phyloP scores from a whole-genome alignment of 805 yeast species.

The Pichia nanzhaoensis region DNA sequence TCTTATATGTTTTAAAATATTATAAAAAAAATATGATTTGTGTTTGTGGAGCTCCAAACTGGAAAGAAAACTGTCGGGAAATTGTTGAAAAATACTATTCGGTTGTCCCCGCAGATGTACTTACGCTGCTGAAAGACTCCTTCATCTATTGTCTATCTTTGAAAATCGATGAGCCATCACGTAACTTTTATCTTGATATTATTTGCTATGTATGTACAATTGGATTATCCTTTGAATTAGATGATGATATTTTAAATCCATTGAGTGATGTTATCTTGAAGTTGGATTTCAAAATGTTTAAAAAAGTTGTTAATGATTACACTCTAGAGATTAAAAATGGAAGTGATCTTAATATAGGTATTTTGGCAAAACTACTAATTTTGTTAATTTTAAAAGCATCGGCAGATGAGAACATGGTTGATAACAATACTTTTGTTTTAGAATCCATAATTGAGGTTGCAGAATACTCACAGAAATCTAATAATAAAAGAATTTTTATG shows the following conservation, averaged over 20 bases:
- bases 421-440: slow-evolving; percentile 1
- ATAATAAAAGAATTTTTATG: not conserved
- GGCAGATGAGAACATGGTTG: not conserved
- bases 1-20: slow-evolving; percentile 37
- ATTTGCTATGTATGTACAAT: slow-evolving; percentile 16
- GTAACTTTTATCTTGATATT: slow-evolving; percentile 15
- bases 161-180: slow-evolving; percentile 13
- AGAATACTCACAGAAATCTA: not conserved
- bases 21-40: slow-evolving; percentile 47
- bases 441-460: slow-evolving; percentile 1
- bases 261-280: slow-evolving; percentile 6
- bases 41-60: slow-evolving; percentile 42
- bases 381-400: slow-evolving; percentile 3
- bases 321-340: not conserved
- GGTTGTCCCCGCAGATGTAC: slow-evolving; percentile 28
- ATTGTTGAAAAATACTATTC: slow-evolving; percentile 36
- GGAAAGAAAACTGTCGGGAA: slow-evolving; percentile 42
- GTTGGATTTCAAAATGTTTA: slow-evolving; percentile 8
- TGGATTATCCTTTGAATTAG: slow-evolving; percentile 7
- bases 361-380: slow-evolving; percentile 4
- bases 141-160: slow-evolving; percentile 15
- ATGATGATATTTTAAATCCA: slow-evolving; percentile 8
- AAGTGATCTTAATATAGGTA: slow-evolving; percentile 2
- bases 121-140: slow-evolving; percentile 18
- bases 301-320: slow-evolving; percentile 7